phyloP scores from a whole-genome alignment of 352 stramenopile genomes.

The Globisporangium megalacanthum region DNA sequence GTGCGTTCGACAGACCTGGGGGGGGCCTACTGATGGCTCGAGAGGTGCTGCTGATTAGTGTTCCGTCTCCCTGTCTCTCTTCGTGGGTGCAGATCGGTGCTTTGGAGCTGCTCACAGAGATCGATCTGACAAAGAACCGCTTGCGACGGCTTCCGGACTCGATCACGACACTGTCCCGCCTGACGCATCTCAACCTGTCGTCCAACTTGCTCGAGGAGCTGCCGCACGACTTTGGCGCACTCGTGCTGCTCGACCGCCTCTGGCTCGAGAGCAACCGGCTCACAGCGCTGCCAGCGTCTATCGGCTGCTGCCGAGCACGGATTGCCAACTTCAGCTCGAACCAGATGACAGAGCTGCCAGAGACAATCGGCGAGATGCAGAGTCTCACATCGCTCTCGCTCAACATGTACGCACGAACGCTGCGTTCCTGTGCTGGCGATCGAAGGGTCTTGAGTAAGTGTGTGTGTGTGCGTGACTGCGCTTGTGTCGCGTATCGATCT shows the following conservation, averaged over 20 bases:
- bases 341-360: slow-evolving; percentile 24
- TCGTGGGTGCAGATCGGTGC: slow-evolving; percentile 23
- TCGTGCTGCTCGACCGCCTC: slow-evolving; percentile 31
- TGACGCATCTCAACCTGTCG: slow-evolving; percentile 42
- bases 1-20: slow-evolving; percentile 14
- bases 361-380: slow-evolving; percentile 31
- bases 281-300: slow-evolving; percentile 30
- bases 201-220: slow-evolving; percentile 45
- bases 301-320: slow-evolving; percentile 26
- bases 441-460: neutral
- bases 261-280: slow-evolving; percentile 53
- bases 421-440: neutral
- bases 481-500: neutral
- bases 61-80: neutral
- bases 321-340: slow-evolving; percentile 48
- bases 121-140: slow-evolving; percentile 65
- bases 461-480: neutral
- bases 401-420: slow-evolving; percentile 40
- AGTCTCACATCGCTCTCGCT: slow-evolving; percentile 36
- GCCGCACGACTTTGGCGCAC: slow-evolving; percentile 32
- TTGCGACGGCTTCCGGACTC: slow-evolving; percentile 39
- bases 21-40: too few relatives aligned
- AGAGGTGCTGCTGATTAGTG: neutral
- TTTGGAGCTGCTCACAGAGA: slow-evolving; percentile 26
- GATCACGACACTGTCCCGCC: slow-evolving; percentile 26